These are phyloP conservation scores for Metarhizium brunneum DNA, from an alignment of 2,329 filamentous ascomycete species.

Conservation along the genomic window DNA sequence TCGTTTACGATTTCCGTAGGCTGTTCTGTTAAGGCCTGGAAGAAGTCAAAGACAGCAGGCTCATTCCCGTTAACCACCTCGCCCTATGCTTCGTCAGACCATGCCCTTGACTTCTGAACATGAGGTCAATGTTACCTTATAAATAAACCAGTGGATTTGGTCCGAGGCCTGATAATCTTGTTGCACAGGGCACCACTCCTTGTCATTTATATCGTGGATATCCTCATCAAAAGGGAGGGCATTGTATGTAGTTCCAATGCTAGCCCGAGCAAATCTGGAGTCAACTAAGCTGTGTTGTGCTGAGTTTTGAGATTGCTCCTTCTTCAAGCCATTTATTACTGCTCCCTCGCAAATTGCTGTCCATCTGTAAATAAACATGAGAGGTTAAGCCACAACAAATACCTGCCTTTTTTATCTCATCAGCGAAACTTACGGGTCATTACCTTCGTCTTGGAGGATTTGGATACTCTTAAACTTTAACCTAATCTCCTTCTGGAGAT, in stretches of 20 bases:
- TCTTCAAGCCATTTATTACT: conserved; percentile 14
- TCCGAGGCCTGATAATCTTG: conserved; percentile 1
- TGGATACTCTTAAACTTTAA: not conserved
- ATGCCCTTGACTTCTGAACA: not conserved
- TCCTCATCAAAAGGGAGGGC: not conserved
- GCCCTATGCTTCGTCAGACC: not conserved
- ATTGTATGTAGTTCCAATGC: conserved; percentile 10
- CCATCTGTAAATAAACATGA: conserved; percentile 15
- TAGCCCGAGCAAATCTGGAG: conserved; percentile 15
- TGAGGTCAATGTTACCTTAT: not conserved
- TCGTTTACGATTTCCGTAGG: not conserved
- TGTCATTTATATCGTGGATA: conserved; percentile 6
- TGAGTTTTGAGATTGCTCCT: not conserved
- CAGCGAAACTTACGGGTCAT: conserved; percentile 26
- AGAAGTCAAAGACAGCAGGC: not conserved
- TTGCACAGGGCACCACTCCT: conserved; percentile 1
- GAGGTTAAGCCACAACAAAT: no score
- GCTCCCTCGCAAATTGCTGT: conserved; percentile 25
- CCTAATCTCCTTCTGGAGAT: conserved; percentile 3
- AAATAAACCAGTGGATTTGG: conserved; percentile 21
- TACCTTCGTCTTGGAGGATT: conserved; percentile 20
- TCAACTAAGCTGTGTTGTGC: conserved; percentile 3
- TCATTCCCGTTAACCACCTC: not conserved
- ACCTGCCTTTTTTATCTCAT: no score
- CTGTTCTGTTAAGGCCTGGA: not conserved